Percentiles rank a stretch among this genome's conserved stretches.
Conservation (phyloP, 2,329 filamentous ascomycete species). For the Cyphellophora attinorum region DNA sequence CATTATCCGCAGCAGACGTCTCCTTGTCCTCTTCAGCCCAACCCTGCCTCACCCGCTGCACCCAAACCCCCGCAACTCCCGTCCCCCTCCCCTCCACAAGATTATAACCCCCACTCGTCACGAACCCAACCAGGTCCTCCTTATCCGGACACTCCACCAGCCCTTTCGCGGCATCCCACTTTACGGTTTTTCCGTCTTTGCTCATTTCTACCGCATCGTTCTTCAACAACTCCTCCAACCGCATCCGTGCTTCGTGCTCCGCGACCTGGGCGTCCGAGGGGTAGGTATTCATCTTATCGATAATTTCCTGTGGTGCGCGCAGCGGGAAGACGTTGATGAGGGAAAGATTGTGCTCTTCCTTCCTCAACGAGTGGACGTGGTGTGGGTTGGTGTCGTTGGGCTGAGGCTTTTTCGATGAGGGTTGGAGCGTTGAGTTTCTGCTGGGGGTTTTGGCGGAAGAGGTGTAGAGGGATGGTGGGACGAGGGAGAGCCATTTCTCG, state of each 20-base stretch:
- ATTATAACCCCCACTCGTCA: slow-evolving; percentile 78
- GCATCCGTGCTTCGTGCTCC: slow-evolving; percentile 3
- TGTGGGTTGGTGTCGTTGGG: slow-evolving; percentile 11
- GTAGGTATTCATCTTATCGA: slow-evolving; percentile 14
- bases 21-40: slow-evolving; percentile 17
- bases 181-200: not conserved
- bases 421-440: slow-evolving; percentile 1
- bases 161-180: slow-evolving; percentile 1
- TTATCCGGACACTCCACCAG: slow-evolving; percentile 51
- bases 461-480: slow-evolving; percentile 20
- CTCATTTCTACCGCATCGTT: not conserved
- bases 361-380: slow-evolving; percentile 9
- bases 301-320: slow-evolving; percentile 14
- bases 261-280: slow-evolving; percentile 1
- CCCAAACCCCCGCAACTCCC: slow-evolving; percentile 62
- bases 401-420: slow-evolving; percentile 6
- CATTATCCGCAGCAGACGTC: slow-evolving; percentile 3
- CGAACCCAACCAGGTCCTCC: slow-evolving; percentile 75
- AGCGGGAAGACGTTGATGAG: slow-evolving; percentile 17
- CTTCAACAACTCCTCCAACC: slow-evolving; percentile 3
- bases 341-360: slow-evolving; percentile 6
- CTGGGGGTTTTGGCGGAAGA: slow-evolving; percentile 1
- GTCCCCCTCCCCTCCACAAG: slow-evolving; percentile 65
- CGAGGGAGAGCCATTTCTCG: slow-evolving; percentile 56
- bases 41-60: slow-evolving; percentile 45